phyloP scores from a whole-genome alignment of 2,329 filamentous ascomycete genomes.

The Claviceps maximensis region DNA sequence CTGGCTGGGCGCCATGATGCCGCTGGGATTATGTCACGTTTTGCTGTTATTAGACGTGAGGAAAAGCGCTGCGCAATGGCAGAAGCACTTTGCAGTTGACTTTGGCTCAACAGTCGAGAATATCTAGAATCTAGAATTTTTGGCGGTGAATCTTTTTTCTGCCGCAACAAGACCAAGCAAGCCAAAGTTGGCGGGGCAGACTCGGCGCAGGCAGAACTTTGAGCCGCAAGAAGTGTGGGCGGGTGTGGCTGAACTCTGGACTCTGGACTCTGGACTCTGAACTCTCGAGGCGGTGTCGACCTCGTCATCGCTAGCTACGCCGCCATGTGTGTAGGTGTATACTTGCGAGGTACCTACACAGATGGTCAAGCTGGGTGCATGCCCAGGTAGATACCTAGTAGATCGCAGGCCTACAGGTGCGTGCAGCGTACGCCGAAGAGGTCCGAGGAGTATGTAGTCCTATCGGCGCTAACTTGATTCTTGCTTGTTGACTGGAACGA shows the following conservation, averaged over 20 bases:
- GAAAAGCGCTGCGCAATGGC: neutral
- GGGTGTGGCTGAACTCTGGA: neutral
- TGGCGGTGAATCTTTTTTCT: slow-evolving; percentile 19
- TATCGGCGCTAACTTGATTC: neutral
- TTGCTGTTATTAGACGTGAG: neutral
- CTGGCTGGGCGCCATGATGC: slow-evolving; percentile 8
- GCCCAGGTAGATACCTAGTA: too few relatives aligned
- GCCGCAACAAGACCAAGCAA: slow-evolving; percentile 8
- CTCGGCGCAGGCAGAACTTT: slow-evolving; percentile 3
- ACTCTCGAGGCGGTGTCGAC: neutral
- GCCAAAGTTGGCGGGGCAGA: neutral
- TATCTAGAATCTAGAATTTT: slow-evolving; percentile 14
- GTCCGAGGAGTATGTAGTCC: too few relatives aligned
- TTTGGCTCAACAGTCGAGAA: neutral
- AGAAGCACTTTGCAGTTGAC: neutral
- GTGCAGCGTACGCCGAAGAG: too few relatives aligned
- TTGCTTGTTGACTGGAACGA: too few relatives aligned
- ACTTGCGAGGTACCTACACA: too few relatives aligned
- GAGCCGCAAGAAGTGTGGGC: neutral
- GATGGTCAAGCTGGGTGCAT: too few relatives aligned
- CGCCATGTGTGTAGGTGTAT: too few relatives aligned
- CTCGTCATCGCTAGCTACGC: neutral
- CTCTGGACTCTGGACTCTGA: too few relatives aligned
- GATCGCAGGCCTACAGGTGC: too few relatives aligned
- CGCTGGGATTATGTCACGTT: neutral